Evolutionary conservation across 2,329 filamentous ascomycete genomes (phyloP), one percentile per base, ranked within the genome.

Genomic region (Xylaria sp.): DNA sequence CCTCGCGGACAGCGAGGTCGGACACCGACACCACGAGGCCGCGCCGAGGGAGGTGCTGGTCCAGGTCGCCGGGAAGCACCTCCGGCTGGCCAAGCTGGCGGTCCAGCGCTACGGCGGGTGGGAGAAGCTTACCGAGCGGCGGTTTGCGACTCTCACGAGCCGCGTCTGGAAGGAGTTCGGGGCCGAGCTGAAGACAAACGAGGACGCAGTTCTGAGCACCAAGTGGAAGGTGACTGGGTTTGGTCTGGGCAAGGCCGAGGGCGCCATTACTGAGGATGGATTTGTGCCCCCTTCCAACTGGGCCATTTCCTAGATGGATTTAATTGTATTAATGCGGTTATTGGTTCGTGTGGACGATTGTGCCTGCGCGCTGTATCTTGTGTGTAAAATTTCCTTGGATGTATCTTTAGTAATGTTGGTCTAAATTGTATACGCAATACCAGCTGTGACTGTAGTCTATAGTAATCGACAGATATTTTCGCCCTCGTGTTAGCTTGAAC

Each of bases 161-260:
- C 64, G 62, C 49, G 62, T 71, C 25, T 68, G 68, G 68, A 59
- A 43, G 18, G 66, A 68, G 54, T 71, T 66, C 18, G 59, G 66
- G 5, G 2, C n/a, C 28, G 68, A 71, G 54, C 13, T 71, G 25
- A 66, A 66, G 68, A 12, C 68, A 52, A 68, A 60, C 39, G 68
- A 71, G 2, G 68, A 68, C 18, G n/a, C 60, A 12, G 65, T 66
- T 6, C 68, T 71, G 8, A 71, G 68, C 28, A 12, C 12, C 0
- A 66, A 64, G 68, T 71, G 68, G 68, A 68, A 71, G 46, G 66
- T 71, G 28, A 5, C 46, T 4, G 68, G 68, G 20, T 71, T 31
- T 43, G 62, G 52, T 20, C 20, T 56, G 25, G 68, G 68, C 0
- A 68, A 71, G 18, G 68, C 68, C 1, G 68, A 71, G 66, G 68